Evolutionary conservation across 2,329 filamentous ascomycete species (phyloP).

Genomic region (Aspergillus viridinutans): DNA sequence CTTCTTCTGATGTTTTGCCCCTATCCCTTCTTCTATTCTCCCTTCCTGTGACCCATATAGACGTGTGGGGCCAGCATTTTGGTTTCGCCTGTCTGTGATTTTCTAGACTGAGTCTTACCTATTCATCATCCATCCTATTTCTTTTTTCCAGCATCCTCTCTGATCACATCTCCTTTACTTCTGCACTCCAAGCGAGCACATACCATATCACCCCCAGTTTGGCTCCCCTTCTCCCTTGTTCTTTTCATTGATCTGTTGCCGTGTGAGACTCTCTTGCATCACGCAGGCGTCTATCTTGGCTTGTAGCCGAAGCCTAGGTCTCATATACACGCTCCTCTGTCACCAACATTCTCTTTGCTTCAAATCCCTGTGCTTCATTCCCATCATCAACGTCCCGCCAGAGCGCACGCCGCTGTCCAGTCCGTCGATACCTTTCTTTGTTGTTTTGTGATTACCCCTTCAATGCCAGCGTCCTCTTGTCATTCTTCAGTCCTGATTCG

Average conservation of each 20-base stretch:
- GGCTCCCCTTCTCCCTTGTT: neutral
- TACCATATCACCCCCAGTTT: conserved; percentile 15
- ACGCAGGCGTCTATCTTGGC: conserved; percentile 35
- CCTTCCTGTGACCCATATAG: neutral
- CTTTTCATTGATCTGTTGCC: conserved; percentile 9
- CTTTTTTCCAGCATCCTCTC: conserved; percentile 4
- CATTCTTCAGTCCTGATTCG: conserved; percentile 18
- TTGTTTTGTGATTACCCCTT: conserved; percentile 11
- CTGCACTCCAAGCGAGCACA: conserved; percentile 25
- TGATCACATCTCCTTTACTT: conserved; percentile 9
- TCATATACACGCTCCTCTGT: conserved; percentile 24
- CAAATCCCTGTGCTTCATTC: neutral
- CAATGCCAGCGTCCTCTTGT: conserved; percentile 11
- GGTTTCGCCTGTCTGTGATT: neutral
- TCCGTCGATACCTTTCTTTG: conserved; percentile 12
- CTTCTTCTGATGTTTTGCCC: neutral
- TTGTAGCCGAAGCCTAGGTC: conserved; percentile 28
- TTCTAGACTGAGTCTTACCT: neutral
- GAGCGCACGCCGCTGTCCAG: neutral
- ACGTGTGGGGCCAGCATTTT: neutral
- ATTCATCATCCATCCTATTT: neutral
- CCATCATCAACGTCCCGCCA: neutral
- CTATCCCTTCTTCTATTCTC: neutral
- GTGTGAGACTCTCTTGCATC: conserved; percentile 29
- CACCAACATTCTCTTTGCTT: conserved; percentile 19